Evolutionary conservation across 177 flowering plant genomes (phyloP), one percentile per base, ranked within the genome.

Genomic region (Telopea speciosissima): DNA sequence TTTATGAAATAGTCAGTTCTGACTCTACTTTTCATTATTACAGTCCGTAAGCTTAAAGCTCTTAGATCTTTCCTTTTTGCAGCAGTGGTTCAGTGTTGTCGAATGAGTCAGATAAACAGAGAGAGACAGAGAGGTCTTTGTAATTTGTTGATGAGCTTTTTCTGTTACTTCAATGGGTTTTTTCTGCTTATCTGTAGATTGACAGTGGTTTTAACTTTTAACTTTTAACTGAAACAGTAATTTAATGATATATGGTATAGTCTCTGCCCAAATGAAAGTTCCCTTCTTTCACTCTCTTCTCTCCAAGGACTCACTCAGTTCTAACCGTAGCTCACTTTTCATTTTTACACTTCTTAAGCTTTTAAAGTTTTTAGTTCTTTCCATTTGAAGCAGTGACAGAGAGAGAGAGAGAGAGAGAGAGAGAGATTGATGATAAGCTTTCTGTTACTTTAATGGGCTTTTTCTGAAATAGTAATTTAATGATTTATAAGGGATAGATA

Each of bases 391-490:
- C 49, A 44, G 49, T 9, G 49, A 44, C 13, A 8, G 49, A 2
- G 70, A 26, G 23, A n/a, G 67, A 62, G 42, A 70, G 67, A 62
- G 60, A 61, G 58, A 70, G 67, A 62, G 49, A 44, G 49, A 2
- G 2, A 0, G n/a, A n/a, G n/a, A 23, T 33, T 62, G 62, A 25
- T 24, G 49, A 2, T 36, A 33, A n/a, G 19, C 28, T 49, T 24
- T 64, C 7, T 7, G 33, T 49, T 52, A 42, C 24, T 70, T 56
- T 14, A 25, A 70, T 72, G 73, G 69, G 33, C 54, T 66, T 31
- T 65, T 13, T 54, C 77, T 73, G 65, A 73, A 61, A 68, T 72
- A 65, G 81, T 66, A 79, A 73, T 70, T 73, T 68, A 79, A 79
- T 79, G 79, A 76, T n/a, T n/a, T 73, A 49, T 1, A 60, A 60